Percentiles rank a stretch among this genome's conserved stretches.
These are phyloP conservation scores for Myriosclerotinia scirpicola DNA, from an alignment of 2,329 filamentous ascomycete species.

Conservation along the genomic window DNA sequence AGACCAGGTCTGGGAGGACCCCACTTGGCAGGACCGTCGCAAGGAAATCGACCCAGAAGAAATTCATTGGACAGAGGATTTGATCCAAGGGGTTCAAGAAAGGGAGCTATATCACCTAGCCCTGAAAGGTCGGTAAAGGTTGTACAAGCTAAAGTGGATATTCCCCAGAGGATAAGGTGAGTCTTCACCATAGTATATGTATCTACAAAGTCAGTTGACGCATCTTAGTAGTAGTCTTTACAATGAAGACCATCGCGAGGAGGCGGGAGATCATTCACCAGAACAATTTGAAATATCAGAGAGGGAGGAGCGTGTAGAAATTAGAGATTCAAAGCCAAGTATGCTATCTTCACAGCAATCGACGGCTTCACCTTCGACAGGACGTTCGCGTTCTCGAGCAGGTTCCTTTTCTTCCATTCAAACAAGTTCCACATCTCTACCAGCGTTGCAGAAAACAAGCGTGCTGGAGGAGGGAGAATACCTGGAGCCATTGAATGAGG, in stretches of 20 bases:
- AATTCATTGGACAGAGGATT: slow-evolving; percentile 10
- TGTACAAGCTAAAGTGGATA: slow-evolving; percentile 17
- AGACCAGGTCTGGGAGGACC: neutral
- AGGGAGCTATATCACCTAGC: neutral
- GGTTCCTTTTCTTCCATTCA: slow-evolving; percentile 35
- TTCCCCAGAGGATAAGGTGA: slow-evolving; percentile 12
- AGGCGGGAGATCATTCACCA: slow-evolving; percentile 3
- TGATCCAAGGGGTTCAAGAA: slow-evolving; percentile 2
- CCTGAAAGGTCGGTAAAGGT: neutral
- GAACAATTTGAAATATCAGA: neutral
- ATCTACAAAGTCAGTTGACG: neutral
- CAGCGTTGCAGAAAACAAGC: slow-evolving; percentile 36
- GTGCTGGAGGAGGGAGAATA: slow-evolving; percentile 50
- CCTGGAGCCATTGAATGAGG: slow-evolving; percentile 44
- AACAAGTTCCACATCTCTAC: slow-evolving; percentile 37
- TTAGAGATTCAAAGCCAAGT: slow-evolving; percentile 20
- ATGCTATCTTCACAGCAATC: slow-evolving; percentile 16
- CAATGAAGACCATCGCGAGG: slow-evolving; percentile 14
- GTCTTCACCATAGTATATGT: neutral
- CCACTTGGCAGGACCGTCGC: neutral
- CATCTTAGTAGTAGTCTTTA: slow-evolving; percentile 14
- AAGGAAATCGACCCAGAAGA: slow-evolving; percentile 8
- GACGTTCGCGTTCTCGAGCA: slow-evolving; percentile 30
- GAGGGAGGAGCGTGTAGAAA: slow-evolving; percentile 13
- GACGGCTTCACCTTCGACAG: slow-evolving; percentile 27